phyloP scores from a whole-genome alignment of 257 asterid species.

The Nicotiana paniculata region DNA sequence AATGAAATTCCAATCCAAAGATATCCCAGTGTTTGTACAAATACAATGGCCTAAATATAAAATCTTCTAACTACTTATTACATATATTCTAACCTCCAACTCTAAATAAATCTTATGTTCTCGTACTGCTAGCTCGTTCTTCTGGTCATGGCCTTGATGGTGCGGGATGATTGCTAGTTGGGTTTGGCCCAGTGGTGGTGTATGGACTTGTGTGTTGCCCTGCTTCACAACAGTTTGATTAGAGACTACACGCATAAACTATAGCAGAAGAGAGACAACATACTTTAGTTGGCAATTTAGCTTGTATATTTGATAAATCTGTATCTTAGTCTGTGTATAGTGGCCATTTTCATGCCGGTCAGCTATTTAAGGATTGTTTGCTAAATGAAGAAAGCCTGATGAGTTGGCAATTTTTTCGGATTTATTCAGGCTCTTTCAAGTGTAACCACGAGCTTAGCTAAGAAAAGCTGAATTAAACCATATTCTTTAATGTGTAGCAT shows the following conservation, averaged over 20 bases:
- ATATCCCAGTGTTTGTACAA: conserved; percentile 7
- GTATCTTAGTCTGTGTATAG: conserved; percentile 33
- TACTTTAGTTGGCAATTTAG: conserved; percentile 32
- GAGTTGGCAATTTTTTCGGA: neutral
- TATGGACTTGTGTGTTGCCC: conserved; percentile 22
- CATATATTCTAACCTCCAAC: conserved; percentile 20
- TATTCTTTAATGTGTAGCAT: neutral
- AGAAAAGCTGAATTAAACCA: neutral
- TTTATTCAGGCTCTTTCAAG: conserved; percentile 9
- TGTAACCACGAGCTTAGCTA: conserved; percentile 8
- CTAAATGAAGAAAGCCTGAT: conserved; percentile 8
- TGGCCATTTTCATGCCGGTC: conserved; percentile 42
- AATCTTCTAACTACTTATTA: neutral
- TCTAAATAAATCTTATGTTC: conserved; percentile 15
- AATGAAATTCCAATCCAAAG: conserved; percentile 1
- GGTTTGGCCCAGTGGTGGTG: conserved; percentile 25
- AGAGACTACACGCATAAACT: conserved; percentile 16
- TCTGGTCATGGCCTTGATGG: conserved; percentile 21
- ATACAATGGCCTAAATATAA: conserved; percentile 9
- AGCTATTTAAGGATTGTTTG: conserved; percentile 23
- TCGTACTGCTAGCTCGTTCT: conserved; percentile 8
- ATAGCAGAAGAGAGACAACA: neutral
- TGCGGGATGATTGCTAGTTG: neutral
- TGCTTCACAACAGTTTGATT: conserved; percentile 21
- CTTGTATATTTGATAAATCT: conserved; percentile 35